Evolutionary conservation across 257 asterid genomes (phyloP).

Genomic region (Nicotiana otophora): DNA sequence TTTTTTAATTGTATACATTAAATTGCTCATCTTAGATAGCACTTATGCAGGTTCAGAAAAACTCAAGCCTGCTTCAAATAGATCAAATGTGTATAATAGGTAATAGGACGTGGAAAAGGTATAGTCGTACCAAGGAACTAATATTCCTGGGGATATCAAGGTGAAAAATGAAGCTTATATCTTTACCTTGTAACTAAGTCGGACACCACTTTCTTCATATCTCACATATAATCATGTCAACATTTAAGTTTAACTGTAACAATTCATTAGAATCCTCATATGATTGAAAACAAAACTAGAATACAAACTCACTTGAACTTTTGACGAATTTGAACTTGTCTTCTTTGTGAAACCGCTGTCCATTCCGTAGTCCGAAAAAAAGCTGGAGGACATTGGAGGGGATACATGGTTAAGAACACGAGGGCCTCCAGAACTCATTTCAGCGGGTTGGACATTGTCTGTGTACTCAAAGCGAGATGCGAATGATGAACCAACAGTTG

Average conservation of each 20-base stretch:
- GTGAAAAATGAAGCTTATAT: not conserved
- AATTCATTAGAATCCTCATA: not conserved
- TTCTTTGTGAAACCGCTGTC: slow-evolving; percentile 79
- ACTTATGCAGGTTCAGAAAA: not conserved
- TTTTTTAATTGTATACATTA: no score
- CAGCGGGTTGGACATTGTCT: slow-evolving; percentile 65
- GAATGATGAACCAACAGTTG: slow-evolving; percentile 44
- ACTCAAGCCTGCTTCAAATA: not conserved
- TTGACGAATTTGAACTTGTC: slow-evolving; percentile 47
- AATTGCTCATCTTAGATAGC: not conserved
- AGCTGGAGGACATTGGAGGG: slow-evolving; percentile 58
- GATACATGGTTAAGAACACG: slow-evolving; percentile 57
- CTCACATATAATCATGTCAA: not conserved
- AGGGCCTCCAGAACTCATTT: slow-evolving; percentile 52
- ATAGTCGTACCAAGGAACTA: not conserved
- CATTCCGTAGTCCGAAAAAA: slow-evolving; percentile 93
- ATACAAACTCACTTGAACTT: slow-evolving; percentile 56
- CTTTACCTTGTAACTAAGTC: not conserved
- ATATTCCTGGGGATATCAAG: not conserved
- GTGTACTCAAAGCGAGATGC: slow-evolving; percentile 78
- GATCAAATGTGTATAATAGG: not conserved
- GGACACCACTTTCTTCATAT: not conserved
- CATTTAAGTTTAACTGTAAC: not conserved
- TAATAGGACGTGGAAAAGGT: not conserved
- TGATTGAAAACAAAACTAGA: not conserved